Percentiles rank a stretch among this genome's conserved stretches.
These are phyloP conservation scores for Scytalidium sp. DNA, from an alignment of 2,329 filamentous ascomycete species.

Conservation along the genomic window DNA sequence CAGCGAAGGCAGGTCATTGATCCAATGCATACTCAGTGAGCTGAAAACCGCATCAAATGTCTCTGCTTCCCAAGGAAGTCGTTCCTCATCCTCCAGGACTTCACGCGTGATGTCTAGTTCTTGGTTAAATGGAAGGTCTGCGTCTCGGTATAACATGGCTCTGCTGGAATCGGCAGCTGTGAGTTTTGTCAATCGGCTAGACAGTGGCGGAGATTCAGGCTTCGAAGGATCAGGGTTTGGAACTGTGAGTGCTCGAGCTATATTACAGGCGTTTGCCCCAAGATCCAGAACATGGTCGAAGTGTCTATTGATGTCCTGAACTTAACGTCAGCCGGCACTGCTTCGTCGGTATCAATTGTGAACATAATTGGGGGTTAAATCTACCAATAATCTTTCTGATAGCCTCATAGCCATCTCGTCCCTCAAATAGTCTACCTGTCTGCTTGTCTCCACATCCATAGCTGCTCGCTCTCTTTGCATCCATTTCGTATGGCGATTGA, in stretches of 20 bases:
- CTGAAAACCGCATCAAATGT: slow-evolving; percentile 89
- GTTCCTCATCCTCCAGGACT: slow-evolving; percentile 72
- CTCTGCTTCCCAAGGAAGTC: slow-evolving; percentile 70
- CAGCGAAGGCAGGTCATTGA: slow-evolving; percentile 89
- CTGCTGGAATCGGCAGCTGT: slow-evolving; percentile 80
- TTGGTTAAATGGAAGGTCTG: slow-evolving; percentile 69
- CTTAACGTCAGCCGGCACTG: slow-evolving; percentile 8
- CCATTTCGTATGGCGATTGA: slow-evolving; percentile 85
- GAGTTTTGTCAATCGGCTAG: slow-evolving; percentile 68
- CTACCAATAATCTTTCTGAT: slow-evolving; percentile 78
- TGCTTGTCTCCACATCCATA: slow-evolving; percentile 63
- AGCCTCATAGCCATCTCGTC: slow-evolving; percentile 86
- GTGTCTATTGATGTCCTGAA: slow-evolving; percentile 83
- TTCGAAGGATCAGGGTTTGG: slow-evolving; percentile 63
- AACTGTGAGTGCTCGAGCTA: slow-evolving; percentile 76
- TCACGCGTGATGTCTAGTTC: slow-evolving; percentile 70
- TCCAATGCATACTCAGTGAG: slow-evolving; percentile 90
- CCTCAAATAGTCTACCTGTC: slow-evolving; percentile 86
- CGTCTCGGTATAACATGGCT: slow-evolving; percentile 77
- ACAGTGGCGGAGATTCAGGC: slow-evolving; percentile 59
- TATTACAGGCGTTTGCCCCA: slow-evolving; percentile 93
- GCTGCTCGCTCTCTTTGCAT: slow-evolving; percentile 88
- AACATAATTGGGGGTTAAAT: slow-evolving; percentile 8
- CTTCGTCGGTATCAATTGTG: slow-evolving; percentile 6
- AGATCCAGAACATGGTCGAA: slow-evolving; percentile 86